phyloP scores from a whole-genome alignment of 495 filamentous ascomycete species.

The Talaromyces proteolyticus region DNA sequence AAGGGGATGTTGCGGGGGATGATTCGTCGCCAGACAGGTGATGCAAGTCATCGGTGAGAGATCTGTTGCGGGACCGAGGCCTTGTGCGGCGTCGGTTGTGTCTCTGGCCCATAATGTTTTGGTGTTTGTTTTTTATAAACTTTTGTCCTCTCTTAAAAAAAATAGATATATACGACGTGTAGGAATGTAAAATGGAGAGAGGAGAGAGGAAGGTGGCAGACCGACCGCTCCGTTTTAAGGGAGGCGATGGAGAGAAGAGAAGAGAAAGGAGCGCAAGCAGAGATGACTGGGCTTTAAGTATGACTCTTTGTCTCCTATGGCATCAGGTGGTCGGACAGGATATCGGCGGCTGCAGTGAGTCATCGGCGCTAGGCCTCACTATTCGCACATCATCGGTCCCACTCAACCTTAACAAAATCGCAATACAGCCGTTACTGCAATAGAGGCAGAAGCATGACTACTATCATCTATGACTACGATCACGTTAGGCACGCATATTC shows the following conservation, averaged over 20 bases:
- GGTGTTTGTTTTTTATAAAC: not conserved
- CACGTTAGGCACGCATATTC: not conserved
- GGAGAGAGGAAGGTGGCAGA: not conserved
- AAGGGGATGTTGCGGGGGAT: not conserved
- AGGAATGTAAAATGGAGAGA: not conserved
- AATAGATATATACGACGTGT: not conserved
- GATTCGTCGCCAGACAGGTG: not conserved
- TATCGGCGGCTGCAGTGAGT: not conserved
- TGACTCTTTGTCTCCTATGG: too few relatives aligned
- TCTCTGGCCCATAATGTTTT: slow-evolving; percentile 35
- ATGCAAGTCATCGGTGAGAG: not conserved
- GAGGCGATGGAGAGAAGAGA: not conserved
- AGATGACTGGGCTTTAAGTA: too few relatives aligned
- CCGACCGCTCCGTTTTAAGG: not conserved
- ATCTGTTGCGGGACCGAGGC: slow-evolving; percentile 29
- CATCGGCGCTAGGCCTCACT: not conserved
- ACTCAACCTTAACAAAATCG: not conserved
- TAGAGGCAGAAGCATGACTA: too few relatives aligned
- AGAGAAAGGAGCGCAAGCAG: not conserved
- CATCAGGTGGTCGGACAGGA: too few relatives aligned
- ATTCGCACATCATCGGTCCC: not conserved
- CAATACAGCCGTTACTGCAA: too few relatives aligned
- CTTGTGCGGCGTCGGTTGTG: slow-evolving; percentile 44
- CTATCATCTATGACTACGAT: not conserved
- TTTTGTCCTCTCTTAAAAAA: not conserved